Evolutionary conservation across 768 basidiomycete genomes (phyloP).

Genomic region (Cantharellus anzutake): DNA sequence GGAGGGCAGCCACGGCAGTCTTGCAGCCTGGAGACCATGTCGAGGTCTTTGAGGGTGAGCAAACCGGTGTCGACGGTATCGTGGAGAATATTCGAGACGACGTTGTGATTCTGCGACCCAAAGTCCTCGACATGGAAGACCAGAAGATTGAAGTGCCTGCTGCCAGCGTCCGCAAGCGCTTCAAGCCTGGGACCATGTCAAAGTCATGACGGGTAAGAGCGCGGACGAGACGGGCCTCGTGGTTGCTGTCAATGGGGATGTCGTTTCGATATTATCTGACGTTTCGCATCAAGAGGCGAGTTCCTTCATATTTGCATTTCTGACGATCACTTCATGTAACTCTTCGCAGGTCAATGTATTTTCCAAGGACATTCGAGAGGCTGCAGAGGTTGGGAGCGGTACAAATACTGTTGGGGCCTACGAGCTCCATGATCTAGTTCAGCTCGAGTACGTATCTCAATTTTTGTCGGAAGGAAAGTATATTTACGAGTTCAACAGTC

Average conservation of each 20-base stretch:
- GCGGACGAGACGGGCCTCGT: slow-evolving; percentile 92
- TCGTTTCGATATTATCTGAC: slow-evolving; percentile 93
- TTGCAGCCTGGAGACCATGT: slow-evolving; percentile 97
- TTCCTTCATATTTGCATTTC: neutral
- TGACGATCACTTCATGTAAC: slow-evolving; percentile 4
- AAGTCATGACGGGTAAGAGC: slow-evolving; percentile 92
- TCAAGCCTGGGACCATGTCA: slow-evolving; percentile 98
- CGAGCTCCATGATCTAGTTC: slow-evolving; percentile 90
- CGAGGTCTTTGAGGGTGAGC: slow-evolving; percentile 94
- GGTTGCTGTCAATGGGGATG: slow-evolving; percentile 73
- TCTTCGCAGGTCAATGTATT: slow-evolving; percentile 72
- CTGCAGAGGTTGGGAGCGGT: slow-evolving; percentile 89
- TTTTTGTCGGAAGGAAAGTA: neutral
- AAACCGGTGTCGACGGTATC: slow-evolving; percentile 78
- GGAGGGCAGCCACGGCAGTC: slow-evolving; percentile 78
- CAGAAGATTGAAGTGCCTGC: slow-evolving; percentile 76
- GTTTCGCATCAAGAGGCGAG: slow-evolving; percentile 87
- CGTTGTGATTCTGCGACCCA: slow-evolving; percentile 64
- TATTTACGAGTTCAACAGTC: slow-evolving; percentile 24
- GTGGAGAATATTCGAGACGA: slow-evolving; percentile 82
- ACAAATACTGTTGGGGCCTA: slow-evolving; percentile 84
- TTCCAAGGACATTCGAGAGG: slow-evolving; percentile 90
- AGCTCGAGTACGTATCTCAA: slow-evolving; percentile 57
- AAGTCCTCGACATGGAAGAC: slow-evolving; percentile 67
- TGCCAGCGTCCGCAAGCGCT: slow-evolving; percentile 78